phyloP scores from a whole-genome alignment of 2,329 filamentous ascomycete species.

The Penicillium sp. region DNA sequence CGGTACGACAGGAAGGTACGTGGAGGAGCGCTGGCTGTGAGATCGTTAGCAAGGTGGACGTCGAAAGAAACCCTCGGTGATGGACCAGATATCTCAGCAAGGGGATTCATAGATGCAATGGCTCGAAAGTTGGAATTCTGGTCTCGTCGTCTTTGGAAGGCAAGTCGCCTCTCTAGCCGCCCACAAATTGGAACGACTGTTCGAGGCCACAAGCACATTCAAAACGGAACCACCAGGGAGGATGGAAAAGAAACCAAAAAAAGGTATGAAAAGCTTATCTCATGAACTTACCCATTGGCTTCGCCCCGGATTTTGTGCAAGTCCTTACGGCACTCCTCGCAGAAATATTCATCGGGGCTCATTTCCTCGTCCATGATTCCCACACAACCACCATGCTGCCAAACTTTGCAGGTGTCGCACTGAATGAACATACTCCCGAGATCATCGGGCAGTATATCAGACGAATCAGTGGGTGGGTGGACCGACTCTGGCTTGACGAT shows the following conservation, averaged over 20 bases:
- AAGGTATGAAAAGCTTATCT: not conserved
- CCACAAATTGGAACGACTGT: not conserved
- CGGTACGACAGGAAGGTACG: constrained; percentile 60
- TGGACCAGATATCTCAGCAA: not conserved
- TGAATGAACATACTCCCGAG: constrained; percentile 95
- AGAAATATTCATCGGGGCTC: constrained; percentile 96
- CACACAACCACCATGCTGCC: constrained; percentile 97
- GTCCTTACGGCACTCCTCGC: constrained; percentile 90
- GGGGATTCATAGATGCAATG: not conserved
- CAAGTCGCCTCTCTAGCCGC: not conserved
- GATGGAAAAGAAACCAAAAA: not conserved
- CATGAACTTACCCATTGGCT: constrained; percentile 73
- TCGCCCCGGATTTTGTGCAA: constrained; percentile 81
- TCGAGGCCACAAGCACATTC: not conserved
- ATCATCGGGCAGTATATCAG: constrained; percentile 70
- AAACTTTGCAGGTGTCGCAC: constrained; percentile 96
- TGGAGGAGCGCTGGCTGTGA: constrained; percentile 61
- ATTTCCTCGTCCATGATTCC: constrained; percentile 93
- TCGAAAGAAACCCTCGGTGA: not conserved
- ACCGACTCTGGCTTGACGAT: constrained; percentile 58
- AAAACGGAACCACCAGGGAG: not conserved
- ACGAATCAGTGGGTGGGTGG: constrained; percentile 60
- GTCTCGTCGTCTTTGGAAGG: not conserved
- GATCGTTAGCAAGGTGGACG: constrained; percentile 30
- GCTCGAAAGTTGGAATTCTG: not conserved